Evolutionary conservation across 2,329 filamentous ascomycete species (phyloP), one percentile per base, ranked within the genome.

Genomic region (Botrytis squamosa): DNA sequence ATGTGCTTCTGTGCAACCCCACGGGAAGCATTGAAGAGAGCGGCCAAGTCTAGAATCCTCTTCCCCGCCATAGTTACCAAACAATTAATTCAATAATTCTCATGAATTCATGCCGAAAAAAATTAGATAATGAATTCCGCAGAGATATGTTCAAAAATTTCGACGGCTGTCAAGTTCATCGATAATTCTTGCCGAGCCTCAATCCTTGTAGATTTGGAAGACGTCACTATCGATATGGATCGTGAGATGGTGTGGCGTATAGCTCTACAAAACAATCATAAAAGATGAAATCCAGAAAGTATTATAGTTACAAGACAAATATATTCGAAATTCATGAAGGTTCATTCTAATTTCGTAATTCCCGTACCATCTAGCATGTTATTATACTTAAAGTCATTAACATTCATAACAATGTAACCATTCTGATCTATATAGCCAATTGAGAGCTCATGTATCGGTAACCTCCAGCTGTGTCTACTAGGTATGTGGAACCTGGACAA

Each of bases 21-120:
- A 74, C 90, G 88, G 69, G 92, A 91, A 80, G 90, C 92, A 84
- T 87, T 89, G 82, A 92, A 86, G 76, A 95, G 85, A 75, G 90
- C 88, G 77, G 90, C 89, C 78, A 92, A 85, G 84, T 95, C 93
- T 81, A 94, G 80, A 86, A 89, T 84, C 88, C 91, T 84, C 87
- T 88, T 86, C 73, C 86, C 86, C 72, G 86, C 84, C 87, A 88
- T 88, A n/a, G 64, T 68, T 74, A 72, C 57, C 57, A 38, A 65
- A 74, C 42, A 46, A 29, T 49, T 49, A 20, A 44, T 69, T 36
- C 49, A 72, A 59, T 36, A 60, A 8, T 14, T 16, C 67, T 75
- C 73, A 78, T 71, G 49, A 70, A 71, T 40, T 64, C 78, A 80
- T 80, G 38, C 25, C 49, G 46, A 33, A 12, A 33, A 33, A 44